These are phyloP conservation scores for Hibiscus mutabilis DNA, from an alignment of 345 rosid species.

Conservation along the genomic window DNA sequence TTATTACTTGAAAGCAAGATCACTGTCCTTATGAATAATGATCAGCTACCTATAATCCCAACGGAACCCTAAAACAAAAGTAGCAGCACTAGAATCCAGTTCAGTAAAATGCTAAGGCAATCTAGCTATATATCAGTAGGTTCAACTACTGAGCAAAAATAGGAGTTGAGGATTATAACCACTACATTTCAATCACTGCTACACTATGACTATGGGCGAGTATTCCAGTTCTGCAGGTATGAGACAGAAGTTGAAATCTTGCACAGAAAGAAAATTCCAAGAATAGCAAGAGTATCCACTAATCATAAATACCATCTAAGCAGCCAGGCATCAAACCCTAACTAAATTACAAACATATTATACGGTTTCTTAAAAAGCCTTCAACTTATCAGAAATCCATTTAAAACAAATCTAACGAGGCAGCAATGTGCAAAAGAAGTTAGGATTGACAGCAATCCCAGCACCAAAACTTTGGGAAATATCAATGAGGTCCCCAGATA, in stretches of 20 bases:
- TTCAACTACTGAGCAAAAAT: slow-evolving; percentile 29
- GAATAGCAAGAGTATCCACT: slow-evolving; percentile 10
- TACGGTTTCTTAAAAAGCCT: background rate
- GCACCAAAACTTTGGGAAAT: background rate
- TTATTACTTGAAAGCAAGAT: slow-evolving; percentile 29
- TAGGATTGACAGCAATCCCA: background rate
- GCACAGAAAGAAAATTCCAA: slow-evolving; percentile 14
- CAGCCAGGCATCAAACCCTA: background rate
- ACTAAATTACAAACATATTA: background rate
- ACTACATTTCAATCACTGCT: slow-evolving; percentile 18
- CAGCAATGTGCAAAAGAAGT: background rate
- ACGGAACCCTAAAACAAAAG: slow-evolving; percentile 27
- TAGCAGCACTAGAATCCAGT: slow-evolving; percentile 30
- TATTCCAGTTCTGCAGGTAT: background rate
- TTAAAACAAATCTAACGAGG: background rate
- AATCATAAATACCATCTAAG: background rate
- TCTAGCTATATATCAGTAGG: slow-evolving; percentile 36
- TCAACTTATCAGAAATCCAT: background rate
- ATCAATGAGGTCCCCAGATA: background rate
- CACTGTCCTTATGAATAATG: slow-evolving; percentile 39
- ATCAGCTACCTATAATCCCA: slow-evolving; percentile 33
- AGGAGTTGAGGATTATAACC: slow-evolving; percentile 21
- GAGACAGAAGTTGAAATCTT: too few relatives aligned
- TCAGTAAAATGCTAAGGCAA: slow-evolving; percentile 38
- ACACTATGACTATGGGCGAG: slow-evolving; percentile 32